These are phyloP conservation scores for Actinidia chinensis DNA, from an alignment of 179 eudicot genomes.

Conservation along the genomic window DNA sequence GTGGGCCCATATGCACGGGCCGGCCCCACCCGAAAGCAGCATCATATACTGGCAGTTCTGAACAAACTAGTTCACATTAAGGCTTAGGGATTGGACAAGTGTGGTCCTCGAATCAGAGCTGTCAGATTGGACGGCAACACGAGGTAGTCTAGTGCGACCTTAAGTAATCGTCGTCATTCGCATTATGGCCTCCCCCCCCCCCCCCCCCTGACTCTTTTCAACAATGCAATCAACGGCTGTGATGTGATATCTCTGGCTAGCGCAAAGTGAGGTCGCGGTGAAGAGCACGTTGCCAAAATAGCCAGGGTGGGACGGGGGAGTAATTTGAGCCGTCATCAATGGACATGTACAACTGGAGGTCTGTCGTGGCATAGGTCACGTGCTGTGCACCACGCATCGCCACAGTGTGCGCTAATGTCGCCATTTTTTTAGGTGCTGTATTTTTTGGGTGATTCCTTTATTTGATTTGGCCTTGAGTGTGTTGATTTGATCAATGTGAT, in stretches of 20 bases:
- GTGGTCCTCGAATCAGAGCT: too few relatives aligned
- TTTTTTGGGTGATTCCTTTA: conserved; percentile 18
- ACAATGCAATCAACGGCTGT: background rate
- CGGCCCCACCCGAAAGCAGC: background rate
- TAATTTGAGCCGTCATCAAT: conserved; percentile 40
- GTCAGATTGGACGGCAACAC: too few relatives aligned
- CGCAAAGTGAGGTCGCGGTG: conserved; percentile 32
- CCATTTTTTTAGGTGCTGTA: conserved; percentile 47
- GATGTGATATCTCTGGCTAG: conserved; percentile 30
- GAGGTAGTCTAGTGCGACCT: too few relatives aligned
- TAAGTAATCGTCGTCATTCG: too few relatives aligned
- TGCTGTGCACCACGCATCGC: conserved; percentile 42
- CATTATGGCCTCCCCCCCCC: too few relatives aligned
- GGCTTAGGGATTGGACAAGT: too few relatives aligned
- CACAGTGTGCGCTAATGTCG: conserved; percentile 44
- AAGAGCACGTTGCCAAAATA: conserved; percentile 41
- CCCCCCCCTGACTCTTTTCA: background rate
- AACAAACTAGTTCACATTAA: too few relatives aligned
- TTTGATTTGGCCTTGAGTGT: conserved; percentile 35
- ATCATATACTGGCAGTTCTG: too few relatives aligned
- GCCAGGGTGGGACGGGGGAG: conserved; percentile 25
- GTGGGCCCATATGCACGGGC: background rate
- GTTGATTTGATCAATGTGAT: conserved; percentile 36
- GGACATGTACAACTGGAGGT: conserved; percentile 39
- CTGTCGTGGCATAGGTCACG: conserved; percentile 36